Percentiles rank a stretch among this genome's conserved stretches.
phyloP scores from a whole-genome alignment of 2,329 filamentous ascomycete species.

The Alternaria brassicae region DNA sequence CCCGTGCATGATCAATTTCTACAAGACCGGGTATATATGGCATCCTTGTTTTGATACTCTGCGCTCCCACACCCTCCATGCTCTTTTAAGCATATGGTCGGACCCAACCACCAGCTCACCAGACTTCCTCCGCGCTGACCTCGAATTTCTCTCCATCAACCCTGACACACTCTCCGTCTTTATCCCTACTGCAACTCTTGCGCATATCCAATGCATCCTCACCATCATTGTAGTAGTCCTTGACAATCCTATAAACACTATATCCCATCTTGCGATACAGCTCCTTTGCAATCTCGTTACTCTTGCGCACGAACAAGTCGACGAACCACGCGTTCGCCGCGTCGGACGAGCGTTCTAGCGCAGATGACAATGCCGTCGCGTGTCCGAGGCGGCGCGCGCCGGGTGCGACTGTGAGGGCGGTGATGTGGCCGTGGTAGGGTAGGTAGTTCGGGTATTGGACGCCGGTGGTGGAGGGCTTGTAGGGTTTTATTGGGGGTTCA shows the following conservation, averaged over 20 bases:
- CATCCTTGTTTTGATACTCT: neutral
- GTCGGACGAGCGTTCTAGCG: conserved; percentile 83
- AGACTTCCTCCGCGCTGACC: conserved; percentile 86
- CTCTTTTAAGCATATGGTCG: neutral
- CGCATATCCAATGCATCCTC: conserved; percentile 98
- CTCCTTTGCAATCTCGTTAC: conserved; percentile 84
- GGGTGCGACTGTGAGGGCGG: conserved; percentile 89
- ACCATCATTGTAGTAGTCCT: conserved; percentile 92
- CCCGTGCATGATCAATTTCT: neutral
- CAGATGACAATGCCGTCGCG: conserved; percentile 80
- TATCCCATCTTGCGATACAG: conserved; percentile 93
- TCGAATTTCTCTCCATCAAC: conserved; percentile 79
- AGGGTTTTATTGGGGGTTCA: conserved; percentile 74
- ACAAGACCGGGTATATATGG: neutral
- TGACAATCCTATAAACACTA: conserved; percentile 85
- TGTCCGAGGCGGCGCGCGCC: conserved; percentile 85
- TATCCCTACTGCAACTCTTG: conserved; percentile 85
- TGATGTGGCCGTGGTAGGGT: conserved; percentile 99
- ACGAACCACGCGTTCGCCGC: conserved; percentile 91
- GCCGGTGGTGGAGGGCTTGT: conserved; percentile 61
- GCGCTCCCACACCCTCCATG: too few relatives aligned
- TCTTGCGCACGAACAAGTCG: conserved; percentile 89
- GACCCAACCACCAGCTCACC: conserved; percentile 55
- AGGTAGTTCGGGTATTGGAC: conserved; percentile 71
- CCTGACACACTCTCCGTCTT: conserved; percentile 75